A percentile compares a stretch with the other conserved stretches of the same genome.
phyloP scores from a whole-genome alignment of 2,329 filamentous ascomycete genomes.

The Berkeleyomyces rouxiae region DNA sequence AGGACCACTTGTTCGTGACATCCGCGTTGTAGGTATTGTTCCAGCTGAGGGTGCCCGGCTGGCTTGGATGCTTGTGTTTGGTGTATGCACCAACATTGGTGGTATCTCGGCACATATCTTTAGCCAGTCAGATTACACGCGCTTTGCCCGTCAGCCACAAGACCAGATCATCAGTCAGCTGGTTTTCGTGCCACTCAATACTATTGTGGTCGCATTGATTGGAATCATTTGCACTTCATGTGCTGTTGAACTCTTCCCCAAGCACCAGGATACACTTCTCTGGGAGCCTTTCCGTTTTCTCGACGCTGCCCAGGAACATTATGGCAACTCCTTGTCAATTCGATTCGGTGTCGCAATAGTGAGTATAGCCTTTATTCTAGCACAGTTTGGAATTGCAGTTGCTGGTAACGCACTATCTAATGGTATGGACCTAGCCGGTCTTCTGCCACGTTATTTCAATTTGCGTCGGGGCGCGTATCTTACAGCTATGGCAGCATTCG shows the following conservation, averaged over 20 bases:
- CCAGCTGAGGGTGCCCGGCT: conserved; percentile 14
- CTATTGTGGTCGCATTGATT: conserved; percentile 17
- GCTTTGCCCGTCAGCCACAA: conserved; percentile 17
- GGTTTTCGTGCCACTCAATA: conserved; percentile 27
- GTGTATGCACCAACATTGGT: conserved; percentile 19
- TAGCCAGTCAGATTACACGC: conserved; percentile 20
- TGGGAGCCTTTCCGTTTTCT: conserved; percentile 31
- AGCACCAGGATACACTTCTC: conserved; percentile 23
- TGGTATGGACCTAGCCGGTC: conserved; percentile 13
- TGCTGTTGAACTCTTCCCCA: conserved; percentile 27
- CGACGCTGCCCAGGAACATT: conserved; percentile 26
- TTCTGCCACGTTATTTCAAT: conserved; percentile 13
- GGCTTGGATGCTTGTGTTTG: conserved; percentile 20
- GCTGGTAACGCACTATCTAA: conserved; percentile 12
- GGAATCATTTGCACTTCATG: conserved; percentile 26
- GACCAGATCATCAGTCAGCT: conserved; percentile 21
- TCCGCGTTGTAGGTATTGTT: conserved; percentile 17
- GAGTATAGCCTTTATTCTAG: conserved; percentile 27
- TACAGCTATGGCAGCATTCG: conserved; percentile 8
- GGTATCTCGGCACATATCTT: conserved; percentile 19
- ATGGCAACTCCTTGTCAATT: conserved; percentile 16
- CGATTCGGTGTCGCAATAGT: conserved; percentile 19
- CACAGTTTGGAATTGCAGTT: conserved; percentile 19
- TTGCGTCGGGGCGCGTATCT: conserved; percentile 12
- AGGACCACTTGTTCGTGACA: conserved; percentile 24